Evolutionary conservation across 1,284 basidiomycete genomes (phyloP).

Genomic region (Pterula multifida): DNA sequence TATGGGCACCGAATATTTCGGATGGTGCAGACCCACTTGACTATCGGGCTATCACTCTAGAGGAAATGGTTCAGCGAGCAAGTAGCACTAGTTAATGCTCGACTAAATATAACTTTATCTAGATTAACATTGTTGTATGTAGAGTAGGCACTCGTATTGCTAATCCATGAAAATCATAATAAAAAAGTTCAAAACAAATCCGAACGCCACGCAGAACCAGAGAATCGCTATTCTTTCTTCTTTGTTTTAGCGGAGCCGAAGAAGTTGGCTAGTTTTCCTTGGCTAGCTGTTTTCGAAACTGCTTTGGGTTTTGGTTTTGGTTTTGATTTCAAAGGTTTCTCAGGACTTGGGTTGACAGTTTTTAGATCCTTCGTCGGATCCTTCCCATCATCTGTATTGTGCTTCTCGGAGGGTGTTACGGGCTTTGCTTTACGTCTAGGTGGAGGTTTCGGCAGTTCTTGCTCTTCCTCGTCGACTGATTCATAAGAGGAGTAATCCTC

Average conservation of each 20-base stretch:
- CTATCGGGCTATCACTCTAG: conserved; percentile 50
- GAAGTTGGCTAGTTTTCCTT: not conserved
- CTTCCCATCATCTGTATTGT: not conserved
- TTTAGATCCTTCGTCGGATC: not conserved
- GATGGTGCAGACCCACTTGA: conserved; percentile 34
- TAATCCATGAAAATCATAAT: too few relatives aligned
- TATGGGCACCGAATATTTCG: conserved; percentile 54
- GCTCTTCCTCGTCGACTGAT: conserved; percentile 56
- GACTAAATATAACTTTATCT: too few relatives aligned
- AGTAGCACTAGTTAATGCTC: too few relatives aligned
- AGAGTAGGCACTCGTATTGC: too few relatives aligned
- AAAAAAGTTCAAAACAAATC: too few relatives aligned
- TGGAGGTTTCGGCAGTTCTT: conserved; percentile 29
- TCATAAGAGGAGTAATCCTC: conserved; percentile 74
- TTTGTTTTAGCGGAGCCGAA: not conserved
- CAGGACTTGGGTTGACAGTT: not conserved
- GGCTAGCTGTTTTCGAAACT: not conserved
- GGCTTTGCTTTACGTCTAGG: conserved; percentile 20
- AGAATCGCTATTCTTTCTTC: not conserved
- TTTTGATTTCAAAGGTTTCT: not conserved
- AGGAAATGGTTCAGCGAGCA: conserved; percentile 61
- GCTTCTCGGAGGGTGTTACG: not conserved
- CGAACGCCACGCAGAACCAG: too few relatives aligned
- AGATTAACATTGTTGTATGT: too few relatives aligned
- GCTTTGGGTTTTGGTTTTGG: conserved; percentile 1